Conservation (phyloP, 805 yeast genomes). For the Myxozyma monticola region DNA sequence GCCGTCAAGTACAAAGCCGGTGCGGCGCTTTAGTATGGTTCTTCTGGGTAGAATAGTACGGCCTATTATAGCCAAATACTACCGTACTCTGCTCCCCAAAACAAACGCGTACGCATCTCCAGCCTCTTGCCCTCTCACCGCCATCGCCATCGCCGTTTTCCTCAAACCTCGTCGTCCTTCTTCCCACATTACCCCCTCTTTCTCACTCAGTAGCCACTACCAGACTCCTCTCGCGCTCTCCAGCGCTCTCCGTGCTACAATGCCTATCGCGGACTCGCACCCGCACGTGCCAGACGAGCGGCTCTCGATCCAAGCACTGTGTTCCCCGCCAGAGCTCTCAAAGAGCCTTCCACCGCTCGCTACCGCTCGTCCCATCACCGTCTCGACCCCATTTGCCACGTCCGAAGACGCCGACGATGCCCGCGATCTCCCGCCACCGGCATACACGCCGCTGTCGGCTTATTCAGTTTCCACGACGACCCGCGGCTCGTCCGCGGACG, state of each 20-base stretch:
- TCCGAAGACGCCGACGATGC: slow-evolving; percentile 1
- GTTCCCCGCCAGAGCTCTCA: background rate
- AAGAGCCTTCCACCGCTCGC: background rate
- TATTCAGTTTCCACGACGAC: slow-evolving; percentile 20
- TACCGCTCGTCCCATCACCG: background rate
- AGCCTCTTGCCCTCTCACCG: background rate
- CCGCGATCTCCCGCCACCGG: background rate
- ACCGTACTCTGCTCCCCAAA: no score
- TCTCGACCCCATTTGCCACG: background rate
- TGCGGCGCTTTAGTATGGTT: no score
- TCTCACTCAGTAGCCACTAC: no score
- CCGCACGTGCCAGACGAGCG: slow-evolving; percentile 13
- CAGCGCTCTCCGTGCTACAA: no score
- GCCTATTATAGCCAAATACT: no score
- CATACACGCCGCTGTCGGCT: slow-evolving; percentile 19
- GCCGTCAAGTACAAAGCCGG: no score
- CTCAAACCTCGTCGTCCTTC: background rate
- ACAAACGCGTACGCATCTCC: no score
- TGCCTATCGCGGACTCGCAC: no score
- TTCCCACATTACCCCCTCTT: background rate
- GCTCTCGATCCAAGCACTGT: slow-evolving; percentile 22
- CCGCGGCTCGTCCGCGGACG: slow-evolving; percentile 20
- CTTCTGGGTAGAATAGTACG: no score
- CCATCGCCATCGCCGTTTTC: background rate
- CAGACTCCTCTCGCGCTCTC: no score